Base-by-base conservation (phyloP, 345 rosid genomes). In the Ceriops zippeliana region DNA sequence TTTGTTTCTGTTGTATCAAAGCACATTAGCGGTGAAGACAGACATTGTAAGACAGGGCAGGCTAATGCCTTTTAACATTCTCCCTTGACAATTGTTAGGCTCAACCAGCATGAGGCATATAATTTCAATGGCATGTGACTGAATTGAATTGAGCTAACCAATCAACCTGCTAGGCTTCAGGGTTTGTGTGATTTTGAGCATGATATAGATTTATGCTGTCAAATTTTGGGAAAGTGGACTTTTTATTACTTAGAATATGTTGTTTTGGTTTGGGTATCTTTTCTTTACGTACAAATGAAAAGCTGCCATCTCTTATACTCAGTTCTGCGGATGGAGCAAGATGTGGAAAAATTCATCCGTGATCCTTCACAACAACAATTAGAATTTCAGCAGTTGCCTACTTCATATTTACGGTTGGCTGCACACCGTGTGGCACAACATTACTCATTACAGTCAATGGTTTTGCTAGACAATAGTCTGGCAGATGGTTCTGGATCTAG, bases 371-470 rank as follows among this genome's bases (percentile, higher is more conserved):
- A 78, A 64, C 85, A 86, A 72, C 96, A 87, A 75, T 49, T 87
- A 42, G 96, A 89, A 78, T 89, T 89, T 77, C 89, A 83, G 78
- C 92, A 87, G 81, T 79, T 89, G 59, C 92, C 96, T 30, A 89
- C 96, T 10, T 89, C 96, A 52, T 89, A 89, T 76, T 66, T 89
- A 35, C 77, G 96, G 65, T 71, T 89, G 82, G 96, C 96, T 75
- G 96, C 92, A 42, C 96, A 89, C 63, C 96, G 96, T 52, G 89
- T 89, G 59, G 96, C 96, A 0, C 96, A 89, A 74, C 96, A 89
- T 79, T 89, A 86, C 73, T 82, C 89, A 4, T 68, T 89, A 73
- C 96, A 86, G 71, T 89, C 96, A 54, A 89, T 89, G 96, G 96
- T 89, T 68, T 78, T 89, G 71, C 61, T 87, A 47, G 96, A 89